Base-by-base conservation (phyloP, 306 rosid genomes). In the Purshia tridentata region DNA sequence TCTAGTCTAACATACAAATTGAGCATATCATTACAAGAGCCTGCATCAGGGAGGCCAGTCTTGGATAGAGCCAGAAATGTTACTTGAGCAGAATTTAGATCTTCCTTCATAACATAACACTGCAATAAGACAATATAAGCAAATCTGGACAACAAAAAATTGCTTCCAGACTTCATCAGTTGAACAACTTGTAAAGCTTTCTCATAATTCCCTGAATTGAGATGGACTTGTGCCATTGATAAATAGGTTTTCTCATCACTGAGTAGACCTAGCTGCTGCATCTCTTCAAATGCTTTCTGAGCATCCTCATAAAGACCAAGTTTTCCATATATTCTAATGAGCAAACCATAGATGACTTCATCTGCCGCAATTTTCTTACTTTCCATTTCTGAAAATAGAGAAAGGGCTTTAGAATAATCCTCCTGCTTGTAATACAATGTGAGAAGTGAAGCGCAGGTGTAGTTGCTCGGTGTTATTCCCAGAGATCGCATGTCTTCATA, bases 191-290 rank as follows among this genome's bases (percentile, higher is more conserved):
- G 84, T 41, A 87, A 77, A 42, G 94, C 96, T 76, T 85, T 86
- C 50, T 82, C 91, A 9, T 72, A 86, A 67, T 89, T 82, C 81
- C 96, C 91, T 51, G 97, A 80, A 70, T 60, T 78, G 73, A 94
- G 94, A 81, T 86, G 90, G 67, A 94, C 98, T 85, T 91, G 98
- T 51, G 98, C 86, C 97, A 94, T 94, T 65, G 98, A 88, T 77
- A 94, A 86, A 73, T 86, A 88, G 5, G 97, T 94, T 81, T 94
- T 94, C 73, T 91, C 94, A 80, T 83, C 86, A 64, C 86, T 89
- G 60, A 94, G 97, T 64, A 88, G 71, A 70, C 94, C 88, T 55
- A 76, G 80, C 53, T 76, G 87, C 77, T 86, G 81, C 80, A 84
- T 87, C 87, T 91, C 93, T 75, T 81, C 82, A 80, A 94, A 91